A percentile compares a stretch with the other conserved stretches of the same genome.
Conservation (phyloP, 208 protist genomes). For the Crithidia mellificae region DNA sequence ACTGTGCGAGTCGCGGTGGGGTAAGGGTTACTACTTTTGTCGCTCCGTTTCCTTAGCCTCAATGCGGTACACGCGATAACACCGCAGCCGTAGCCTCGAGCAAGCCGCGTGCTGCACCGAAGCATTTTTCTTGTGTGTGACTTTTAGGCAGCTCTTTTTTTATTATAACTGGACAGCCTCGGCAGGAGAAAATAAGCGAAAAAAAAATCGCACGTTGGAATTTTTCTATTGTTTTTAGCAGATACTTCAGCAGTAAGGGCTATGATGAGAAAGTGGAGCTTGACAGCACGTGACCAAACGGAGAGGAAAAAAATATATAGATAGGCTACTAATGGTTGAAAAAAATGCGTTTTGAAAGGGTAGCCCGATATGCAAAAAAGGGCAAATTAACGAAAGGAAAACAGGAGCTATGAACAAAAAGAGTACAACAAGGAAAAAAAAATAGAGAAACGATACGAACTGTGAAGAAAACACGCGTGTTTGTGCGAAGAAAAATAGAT, state of each 20-base stretch:
- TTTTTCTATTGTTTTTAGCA: no score
- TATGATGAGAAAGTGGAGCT: no score
- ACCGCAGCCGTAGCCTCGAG: conserved; percentile 30
- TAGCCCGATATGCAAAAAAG: background rate
- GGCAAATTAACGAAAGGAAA: no score
- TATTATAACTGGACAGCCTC: no score
- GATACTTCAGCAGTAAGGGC: no score
- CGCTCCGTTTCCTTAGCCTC: conserved; percentile 40
- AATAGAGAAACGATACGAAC: background rate
- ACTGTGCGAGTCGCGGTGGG: conserved; percentile 54
- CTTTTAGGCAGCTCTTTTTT: background rate
- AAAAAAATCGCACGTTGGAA: no score
- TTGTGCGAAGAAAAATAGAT: background rate
- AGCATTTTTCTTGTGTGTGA: conserved; percentile 7
- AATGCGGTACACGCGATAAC: conserved; percentile 25
- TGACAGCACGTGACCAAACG: no score
- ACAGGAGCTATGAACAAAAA: no score
- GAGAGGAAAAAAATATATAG: background rate
- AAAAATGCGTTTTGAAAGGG: no score
- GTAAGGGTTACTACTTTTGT: conserved; percentile 47
- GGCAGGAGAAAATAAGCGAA: no score
- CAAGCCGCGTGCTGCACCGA: conserved; percentile 27
- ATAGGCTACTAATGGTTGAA: no score
- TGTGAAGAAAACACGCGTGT: no score
- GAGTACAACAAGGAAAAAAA: conserved; percentile 7